Evolutionary conservation across 2,329 filamentous ascomycete genomes (phyloP).

Genomic region (Pseudogymnoascus sp.): DNA sequence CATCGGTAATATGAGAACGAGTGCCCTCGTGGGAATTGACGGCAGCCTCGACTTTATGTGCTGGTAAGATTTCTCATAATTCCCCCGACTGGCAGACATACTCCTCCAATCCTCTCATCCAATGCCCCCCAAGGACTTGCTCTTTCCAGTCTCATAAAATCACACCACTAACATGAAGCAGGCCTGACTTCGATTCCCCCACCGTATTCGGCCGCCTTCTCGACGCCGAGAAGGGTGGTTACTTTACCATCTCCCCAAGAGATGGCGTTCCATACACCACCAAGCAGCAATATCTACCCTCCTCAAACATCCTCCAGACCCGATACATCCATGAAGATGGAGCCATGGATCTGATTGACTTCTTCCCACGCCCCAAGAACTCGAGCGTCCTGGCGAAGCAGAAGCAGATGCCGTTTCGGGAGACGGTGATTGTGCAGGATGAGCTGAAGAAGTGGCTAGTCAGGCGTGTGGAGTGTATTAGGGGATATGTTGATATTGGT

Average conservation of each 20-base stretch:
- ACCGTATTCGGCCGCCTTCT: conserved; percentile 66
- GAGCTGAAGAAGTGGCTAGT: conserved; percentile 65
- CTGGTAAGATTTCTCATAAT: conserved; percentile 41
- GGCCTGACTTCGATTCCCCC: conserved; percentile 72
- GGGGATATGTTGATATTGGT: conserved; percentile 56
- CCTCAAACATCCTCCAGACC: conserved; percentile 67
- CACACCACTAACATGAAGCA: conserved; percentile 23
- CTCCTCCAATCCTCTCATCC: background rate
- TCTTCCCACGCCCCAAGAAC: conserved; percentile 63
- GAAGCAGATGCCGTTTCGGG: conserved; percentile 45
- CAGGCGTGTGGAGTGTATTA: conserved; percentile 63
- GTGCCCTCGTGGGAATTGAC: conserved; percentile 65
- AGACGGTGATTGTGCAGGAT: conserved; percentile 46
- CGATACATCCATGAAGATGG: conserved; percentile 70
- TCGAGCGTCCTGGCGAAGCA: conserved; percentile 42
- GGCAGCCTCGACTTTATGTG: conserved; percentile 73
- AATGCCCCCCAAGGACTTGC: background rate
- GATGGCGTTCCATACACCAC: conserved; percentile 49
- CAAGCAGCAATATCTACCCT: conserved; percentile 71
- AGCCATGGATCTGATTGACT: conserved; percentile 65
- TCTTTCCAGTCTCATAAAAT: background rate
- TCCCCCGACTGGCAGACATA: background rate
- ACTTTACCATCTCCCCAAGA: conserved; percentile 59
- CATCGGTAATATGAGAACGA: conserved; percentile 74
- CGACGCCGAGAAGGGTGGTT: conserved; percentile 66